Percentiles rank a stretch among this genome's conserved stretches.
These are phyloP conservation scores for Globisporangium radiosum DNA, from an alignment of 352 stramenopile species.

Conservation along the genomic window DNA sequence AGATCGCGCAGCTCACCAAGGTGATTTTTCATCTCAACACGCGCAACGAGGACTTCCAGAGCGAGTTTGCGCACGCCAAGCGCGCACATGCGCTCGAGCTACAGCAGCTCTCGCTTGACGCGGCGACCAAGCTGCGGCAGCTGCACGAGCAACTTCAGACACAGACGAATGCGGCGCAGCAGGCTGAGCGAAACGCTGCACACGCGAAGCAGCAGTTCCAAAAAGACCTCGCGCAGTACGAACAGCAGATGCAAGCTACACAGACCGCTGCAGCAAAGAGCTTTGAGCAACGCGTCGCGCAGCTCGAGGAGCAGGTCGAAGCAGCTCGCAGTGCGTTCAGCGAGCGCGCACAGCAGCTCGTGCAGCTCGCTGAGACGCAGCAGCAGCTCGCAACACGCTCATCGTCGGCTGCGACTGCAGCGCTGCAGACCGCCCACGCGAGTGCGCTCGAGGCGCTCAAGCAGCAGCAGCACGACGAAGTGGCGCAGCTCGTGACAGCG, in stretches of 20 bases:
- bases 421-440: slow-evolving; percentile 12
- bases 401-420: slow-evolving; percentile 8
- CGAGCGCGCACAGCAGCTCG: slow-evolving; percentile 33
- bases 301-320: slow-evolving; percentile 37
- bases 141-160: slow-evolving; percentile 36
- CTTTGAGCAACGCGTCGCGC: slow-evolving; percentile 38
- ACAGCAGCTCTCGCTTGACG: slow-evolving; percentile 45
- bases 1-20: slow-evolving; percentile 92
- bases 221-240: slow-evolving; percentile 26
- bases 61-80: slow-evolving; percentile 48
- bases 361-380: slow-evolving; percentile 23
- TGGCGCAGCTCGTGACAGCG: slow-evolving; percentile 56
- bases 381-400: slow-evolving; percentile 14
- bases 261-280: slow-evolving; percentile 14
- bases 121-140: slow-evolving; percentile 36
- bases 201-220: slow-evolving; percentile 34
- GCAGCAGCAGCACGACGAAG: slow-evolving; percentile 44
- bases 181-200: slow-evolving; percentile 26
- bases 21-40: slow-evolving; percentile 94
- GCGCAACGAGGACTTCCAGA: slow-evolving; percentile 88
- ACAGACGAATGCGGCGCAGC: slow-evolving; percentile 21
- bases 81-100: slow-evolving; percentile 29
- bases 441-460: slow-evolving; percentile 21
- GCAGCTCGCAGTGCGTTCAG: slow-evolving; percentile 31
- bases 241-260: slow-evolving; percentile 17